These are phyloP conservation scores for Phytophthora hybrid DNA, from an alignment of 352 stramenopile species.

Conservation along the genomic window DNA sequence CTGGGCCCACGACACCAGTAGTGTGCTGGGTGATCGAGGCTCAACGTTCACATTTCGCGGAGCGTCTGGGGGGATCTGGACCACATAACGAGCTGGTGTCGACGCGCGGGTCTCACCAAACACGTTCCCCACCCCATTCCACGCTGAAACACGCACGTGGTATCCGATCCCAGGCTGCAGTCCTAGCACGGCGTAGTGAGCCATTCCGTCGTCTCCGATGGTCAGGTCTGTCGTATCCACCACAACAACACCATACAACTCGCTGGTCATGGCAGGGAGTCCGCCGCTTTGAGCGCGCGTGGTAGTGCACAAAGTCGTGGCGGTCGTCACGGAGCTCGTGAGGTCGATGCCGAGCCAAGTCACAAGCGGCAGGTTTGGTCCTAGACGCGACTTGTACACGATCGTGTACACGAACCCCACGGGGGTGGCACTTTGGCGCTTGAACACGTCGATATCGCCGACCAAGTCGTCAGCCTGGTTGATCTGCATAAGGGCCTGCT, in stretches of 20 bases:
- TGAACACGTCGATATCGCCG: slow-evolving; percentile 67
- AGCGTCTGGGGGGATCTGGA: slow-evolving; percentile 46
- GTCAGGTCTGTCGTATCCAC: slow-evolving; percentile 50
- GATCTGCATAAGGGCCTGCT: slow-evolving; percentile 61
- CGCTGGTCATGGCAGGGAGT: slow-evolving; percentile 84
- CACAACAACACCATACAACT: slow-evolving; percentile 64
- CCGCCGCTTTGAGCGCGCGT: slow-evolving; percentile 45
- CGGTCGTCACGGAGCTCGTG: slow-evolving; percentile 50
- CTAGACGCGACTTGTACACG: slow-evolving; percentile 70
- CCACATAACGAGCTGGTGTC: slow-evolving; percentile 70
- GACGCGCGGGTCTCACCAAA: slow-evolving; percentile 86
- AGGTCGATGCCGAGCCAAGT: slow-evolving; percentile 54
- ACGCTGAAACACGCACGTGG: slow-evolving; percentile 93
- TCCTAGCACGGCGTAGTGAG: slow-evolving; percentile 41
- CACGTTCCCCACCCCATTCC: slow-evolving; percentile 91
- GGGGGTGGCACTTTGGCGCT: slow-evolving; percentile 44
- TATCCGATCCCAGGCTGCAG: slow-evolving; percentile 64
- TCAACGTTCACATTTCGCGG: slow-evolving; percentile 62
- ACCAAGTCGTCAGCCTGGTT: slow-evolving; percentile 32
- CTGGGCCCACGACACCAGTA: slow-evolving; percentile 62
- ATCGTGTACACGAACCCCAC: slow-evolving; percentile 70
- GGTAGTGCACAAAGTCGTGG: slow-evolving; percentile 46
- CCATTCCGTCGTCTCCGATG: slow-evolving; percentile 32
- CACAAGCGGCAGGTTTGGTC: slow-evolving; percentile 62
- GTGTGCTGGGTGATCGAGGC: slow-evolving; percentile 35